Evolutionary conservation across 73 alveolate genomes (phyloP), one percentile per base, ranked within the genome.

Genomic region (Tetrahymena thermophila): DNA sequence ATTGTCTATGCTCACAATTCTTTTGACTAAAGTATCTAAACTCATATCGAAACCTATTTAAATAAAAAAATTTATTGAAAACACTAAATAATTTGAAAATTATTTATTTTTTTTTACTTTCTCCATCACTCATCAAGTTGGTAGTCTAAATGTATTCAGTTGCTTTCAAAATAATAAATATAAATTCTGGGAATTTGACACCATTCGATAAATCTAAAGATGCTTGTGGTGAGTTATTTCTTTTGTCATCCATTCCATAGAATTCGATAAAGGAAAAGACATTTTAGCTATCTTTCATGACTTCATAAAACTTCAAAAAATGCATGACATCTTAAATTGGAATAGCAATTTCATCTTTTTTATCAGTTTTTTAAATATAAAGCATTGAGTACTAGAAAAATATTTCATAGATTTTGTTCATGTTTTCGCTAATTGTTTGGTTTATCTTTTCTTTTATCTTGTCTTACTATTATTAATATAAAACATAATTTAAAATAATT

Each of bases 291-390:
- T 95, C 97, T 35, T 95, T 34, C 31, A 93, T 93, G 71, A 95
- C 44, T 34, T 93, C 95, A 44, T 95, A 95, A 56, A 95, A 95
- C 84, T 95, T 95, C 43, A 95, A 56, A 25, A 95, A 95, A 50
- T 95, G 97, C 97, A 95, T 95, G 25, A 95, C 95, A 95, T 95
- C 97, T 85, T 95, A 89, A 28, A 95, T 85, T 10, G 97, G 43
- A 13, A 95, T 95, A 35, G 95, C 84, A 25, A 95, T 95, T 95
- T 95, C 97, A 95, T 95, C 97, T 56, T 95, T 95, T 57, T 95
- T 95, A 35, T 93, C 97, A 43, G 55, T 93, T 85, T 85, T 94
- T 35, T 93, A 42, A 50, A 85, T 57, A 35, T 95, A 95, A 14
- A 95, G 95, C 34, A 85, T 43, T 25, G 97, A 58, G 35, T 95